These are phyloP conservation scores for Claviceps lovelessii DNA, from an alignment of 2,329 filamentous ascomycete species.

Conservation along the genomic window DNA sequence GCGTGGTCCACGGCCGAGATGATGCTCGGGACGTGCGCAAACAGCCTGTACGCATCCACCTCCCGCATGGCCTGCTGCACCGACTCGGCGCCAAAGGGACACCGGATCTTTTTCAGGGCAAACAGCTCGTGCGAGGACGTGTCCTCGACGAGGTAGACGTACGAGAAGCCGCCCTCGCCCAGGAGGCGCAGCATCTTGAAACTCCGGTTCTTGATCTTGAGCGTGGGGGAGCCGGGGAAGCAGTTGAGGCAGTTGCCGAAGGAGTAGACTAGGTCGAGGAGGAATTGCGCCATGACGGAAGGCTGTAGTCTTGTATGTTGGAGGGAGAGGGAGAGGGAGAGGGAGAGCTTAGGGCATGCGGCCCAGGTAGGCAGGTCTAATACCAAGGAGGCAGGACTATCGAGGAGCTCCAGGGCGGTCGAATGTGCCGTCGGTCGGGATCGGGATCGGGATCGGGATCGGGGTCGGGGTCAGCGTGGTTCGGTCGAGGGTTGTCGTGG, in stretches of 20 bases:
- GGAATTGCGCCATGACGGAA: conserved; percentile 57
- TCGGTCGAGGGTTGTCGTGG: too few species aligned
- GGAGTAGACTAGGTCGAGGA: conserved; percentile 81
- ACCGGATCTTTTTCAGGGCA: conserved; percentile 96
- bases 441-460: too few species aligned
- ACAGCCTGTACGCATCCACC: conserved; percentile 90
- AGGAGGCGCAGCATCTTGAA: conserved; percentile 93
- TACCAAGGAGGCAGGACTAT: too few species aligned
- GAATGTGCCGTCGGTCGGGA: too few species aligned
- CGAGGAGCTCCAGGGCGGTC: too few species aligned
- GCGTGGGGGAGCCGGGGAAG: conserved; percentile 83
- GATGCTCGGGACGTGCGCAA: conserved; percentile 69
- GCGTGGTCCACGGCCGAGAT: conserved; percentile 75
- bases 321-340: too few species aligned
- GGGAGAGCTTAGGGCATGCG: too few species aligned
- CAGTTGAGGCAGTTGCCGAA: conserved; percentile 92
- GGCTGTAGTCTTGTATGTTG: too few species aligned
- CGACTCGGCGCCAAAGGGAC: conserved; percentile 92
- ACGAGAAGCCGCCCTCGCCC: conserved; percentile 96
- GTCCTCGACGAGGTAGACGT: conserved; percentile 96
- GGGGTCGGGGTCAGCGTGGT: too few species aligned
- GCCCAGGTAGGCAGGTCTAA: too few species aligned
- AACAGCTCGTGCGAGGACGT: conserved; percentile 70
- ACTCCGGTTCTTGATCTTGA: conserved; percentile 87
- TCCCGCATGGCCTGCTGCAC: conserved; percentile 91